Base-by-base conservation (phyloP, 2,329 filamentous ascomycete species). In the Aspergillus ibericus region DNA sequence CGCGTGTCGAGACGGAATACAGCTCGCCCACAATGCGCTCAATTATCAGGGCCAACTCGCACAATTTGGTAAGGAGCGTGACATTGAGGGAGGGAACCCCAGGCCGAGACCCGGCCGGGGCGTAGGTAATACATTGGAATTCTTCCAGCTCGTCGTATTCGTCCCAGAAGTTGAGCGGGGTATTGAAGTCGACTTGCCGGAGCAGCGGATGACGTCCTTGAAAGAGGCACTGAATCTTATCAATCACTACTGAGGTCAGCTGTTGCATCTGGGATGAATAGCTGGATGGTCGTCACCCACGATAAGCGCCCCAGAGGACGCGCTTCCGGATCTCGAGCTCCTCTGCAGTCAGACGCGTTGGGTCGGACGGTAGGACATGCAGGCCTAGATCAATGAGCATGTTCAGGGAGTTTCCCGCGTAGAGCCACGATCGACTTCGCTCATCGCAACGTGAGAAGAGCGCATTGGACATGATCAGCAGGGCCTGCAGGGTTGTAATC, bases 181-280 rank as follows among this genome's bases (percentile, higher is more conserved):
- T 80, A 9, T 75, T 69, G 0, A 75, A 76, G 22, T 83, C 79
- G 0, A 73, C 74, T n/a, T 81, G 76, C 8, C 79, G 78, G 5
- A 70, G 36, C 8, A 55, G 79, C 0, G 77, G 77, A 0, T 82
- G 83, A 0, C 82, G 78, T 0, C 83, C 83, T 62, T 83, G 81
- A 50, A 84, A 85, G 0, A 85, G 66, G 13, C 77, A 80, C 59
- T 85, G 82, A 7, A 84, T 77, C 61, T 84, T 85, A 59, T 84
- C 83, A 4, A 66, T 66, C 0, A 74, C 68, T 60, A 54, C n/a
- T n/a, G n/a, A n/a, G n/a, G n/a, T n/a, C n/a, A n/a, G n/a, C n/a
- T n/a, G n/a, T n/a, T n/a, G n/a, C n/a, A n/a, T n/a, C n/a, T n/a
- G n/a, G n/a, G n/a, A n/a, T n/a, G n/a, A n/a, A n/a, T n/a, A n/a